These are phyloP conservation scores for Meyerozyma elateridarum DNA, from an alignment of 1,139 yeast genomes.

Conservation along the genomic window DNA sequence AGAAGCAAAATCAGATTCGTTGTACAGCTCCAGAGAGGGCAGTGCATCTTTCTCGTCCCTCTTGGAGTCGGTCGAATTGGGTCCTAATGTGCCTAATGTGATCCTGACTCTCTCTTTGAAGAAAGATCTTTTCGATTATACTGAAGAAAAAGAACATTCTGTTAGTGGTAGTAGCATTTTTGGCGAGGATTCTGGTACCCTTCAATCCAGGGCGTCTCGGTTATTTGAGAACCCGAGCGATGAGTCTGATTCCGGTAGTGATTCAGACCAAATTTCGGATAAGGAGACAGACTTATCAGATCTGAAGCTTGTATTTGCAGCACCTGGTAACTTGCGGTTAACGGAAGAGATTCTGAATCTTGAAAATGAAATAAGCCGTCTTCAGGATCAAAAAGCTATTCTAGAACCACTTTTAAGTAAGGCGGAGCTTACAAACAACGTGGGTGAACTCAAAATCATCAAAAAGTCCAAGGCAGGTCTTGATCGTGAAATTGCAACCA, in stretches of 20 bases:
- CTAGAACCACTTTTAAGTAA: conserved; percentile 65
- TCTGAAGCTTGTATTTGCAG: conserved; percentile 44
- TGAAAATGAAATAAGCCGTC: conserved; percentile 52
- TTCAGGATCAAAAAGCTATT: conserved; percentile 59
- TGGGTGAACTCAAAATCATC: conserved; percentile 62
- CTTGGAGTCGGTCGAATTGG: conserved; percentile 1
- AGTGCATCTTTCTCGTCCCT: conserved; percentile 2
- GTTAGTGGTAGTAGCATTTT: conserved; percentile 20
- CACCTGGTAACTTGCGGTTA: conserved; percentile 65
- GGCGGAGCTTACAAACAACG: conserved; percentile 78
- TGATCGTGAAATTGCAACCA: conserved; percentile 63
- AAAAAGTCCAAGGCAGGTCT: conserved; percentile 62
- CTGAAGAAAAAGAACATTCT: conserved; percentile 5
- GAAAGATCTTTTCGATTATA: conserved; percentile 35
- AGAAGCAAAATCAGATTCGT: not conserved
- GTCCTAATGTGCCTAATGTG: conserved; percentile 6
- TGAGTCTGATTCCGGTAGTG: conserved; percentile 31
- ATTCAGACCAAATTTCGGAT: conserved; percentile 18
- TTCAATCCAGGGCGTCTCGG: conserved; percentile 18
- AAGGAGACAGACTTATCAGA: conserved; percentile 9
- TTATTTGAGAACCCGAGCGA: conserved; percentile 36
- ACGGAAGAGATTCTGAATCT: conserved; percentile 61
- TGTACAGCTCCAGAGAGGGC: not conserved
- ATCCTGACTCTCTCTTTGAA: conserved; percentile 20
- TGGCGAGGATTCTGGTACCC: conserved; percentile 16